Percentiles rank a stretch among this genome's conserved stretches.
Conservation (phyloP, 371 early-diverging fungal genomes). For the Apophysomyces elegans region DNA sequence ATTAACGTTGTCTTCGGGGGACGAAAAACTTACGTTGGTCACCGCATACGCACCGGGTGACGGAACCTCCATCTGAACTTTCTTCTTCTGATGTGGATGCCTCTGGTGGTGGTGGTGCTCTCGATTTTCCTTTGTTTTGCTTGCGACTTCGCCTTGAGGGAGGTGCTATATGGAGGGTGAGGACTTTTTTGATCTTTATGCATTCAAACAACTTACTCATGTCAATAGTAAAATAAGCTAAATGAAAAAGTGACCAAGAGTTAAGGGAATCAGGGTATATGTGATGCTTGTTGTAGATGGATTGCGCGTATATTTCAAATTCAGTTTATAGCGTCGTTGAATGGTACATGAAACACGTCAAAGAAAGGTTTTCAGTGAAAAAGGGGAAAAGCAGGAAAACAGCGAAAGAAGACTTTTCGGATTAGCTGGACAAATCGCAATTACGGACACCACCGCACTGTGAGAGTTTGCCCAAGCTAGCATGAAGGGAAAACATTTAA, state of each 20-base stretch:
- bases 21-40: conserved; percentile 63
- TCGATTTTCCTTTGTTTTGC: conserved; percentile 11
- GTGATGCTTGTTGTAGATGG: background rate
- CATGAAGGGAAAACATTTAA: too few relatives aligned
- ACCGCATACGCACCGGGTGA: conserved; percentile 84
- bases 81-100: conserved; percentile 32
- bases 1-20: conserved; percentile 1
- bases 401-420: conserved; percentile 5
- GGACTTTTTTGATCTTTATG: background rate
- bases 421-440: background rate
- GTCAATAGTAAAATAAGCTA: background rate
- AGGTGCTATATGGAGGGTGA: conserved; percentile 9
- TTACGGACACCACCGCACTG: too few relatives aligned
- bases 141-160: conserved; percentile 30
- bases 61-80: conserved; percentile 70
- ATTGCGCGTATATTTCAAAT: conserved; percentile 1
- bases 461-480: too few relatives aligned
- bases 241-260: conserved; percentile 2
- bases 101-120: conserved; percentile 13
- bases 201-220: conserved; percentile 21
- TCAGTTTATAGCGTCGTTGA: conserved; percentile 6
- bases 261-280: conserved; percentile 7
- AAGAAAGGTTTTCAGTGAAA: background rate
- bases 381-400: conserved; percentile 1
- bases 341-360: conserved; percentile 2